Conservation (phyloP, 257 asterid species). For the Nemophila menziesii region DNA sequence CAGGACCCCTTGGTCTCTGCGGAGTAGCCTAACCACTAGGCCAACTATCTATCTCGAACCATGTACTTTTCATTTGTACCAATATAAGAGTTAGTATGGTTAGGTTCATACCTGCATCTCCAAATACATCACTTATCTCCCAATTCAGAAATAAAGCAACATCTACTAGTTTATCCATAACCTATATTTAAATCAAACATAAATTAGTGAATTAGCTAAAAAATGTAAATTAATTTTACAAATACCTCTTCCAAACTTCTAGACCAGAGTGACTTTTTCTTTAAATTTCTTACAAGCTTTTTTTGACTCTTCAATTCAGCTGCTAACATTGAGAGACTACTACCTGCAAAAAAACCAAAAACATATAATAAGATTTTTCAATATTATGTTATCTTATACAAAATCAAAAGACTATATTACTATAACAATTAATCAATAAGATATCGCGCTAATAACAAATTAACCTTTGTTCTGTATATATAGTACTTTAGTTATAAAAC, state of each 20-base stretch:
- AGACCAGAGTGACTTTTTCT: conserved; percentile 72
- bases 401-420: too few relatives aligned
- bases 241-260: conserved; percentile 73
- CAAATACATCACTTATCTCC: conserved; percentile 48
- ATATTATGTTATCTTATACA: background rate
- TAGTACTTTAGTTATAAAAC: too few relatives aligned
- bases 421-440: background rate
- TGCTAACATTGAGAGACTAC: conserved; percentile 29
- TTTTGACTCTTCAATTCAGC: conserved; percentile 45
- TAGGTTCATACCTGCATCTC: conserved; percentile 41
- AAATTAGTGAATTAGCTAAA: background rate
- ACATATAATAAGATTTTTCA: background rate
- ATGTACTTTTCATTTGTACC: too few relatives aligned
- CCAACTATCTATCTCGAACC: too few relatives aligned
- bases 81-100: too few relatives aligned
- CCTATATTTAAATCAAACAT: conserved; percentile 27
- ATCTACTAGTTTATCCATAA: conserved; percentile 75
- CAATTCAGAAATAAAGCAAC: conserved; percentile 55
- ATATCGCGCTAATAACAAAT: background rate
- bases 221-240: background rate
- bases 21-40: too few relatives aligned
- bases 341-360: conserved; percentile 21
- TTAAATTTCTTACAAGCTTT: conserved; percentile 46
- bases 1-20: too few relatives aligned
- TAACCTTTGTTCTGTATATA: background rate